Percentiles rank a stretch among this genome's conserved stretches.
These are phyloP conservation scores for Xerocomellus intermedius DNA, from an alignment of 768 basidiomycete genomes.

Conservation along the genomic window DNA sequence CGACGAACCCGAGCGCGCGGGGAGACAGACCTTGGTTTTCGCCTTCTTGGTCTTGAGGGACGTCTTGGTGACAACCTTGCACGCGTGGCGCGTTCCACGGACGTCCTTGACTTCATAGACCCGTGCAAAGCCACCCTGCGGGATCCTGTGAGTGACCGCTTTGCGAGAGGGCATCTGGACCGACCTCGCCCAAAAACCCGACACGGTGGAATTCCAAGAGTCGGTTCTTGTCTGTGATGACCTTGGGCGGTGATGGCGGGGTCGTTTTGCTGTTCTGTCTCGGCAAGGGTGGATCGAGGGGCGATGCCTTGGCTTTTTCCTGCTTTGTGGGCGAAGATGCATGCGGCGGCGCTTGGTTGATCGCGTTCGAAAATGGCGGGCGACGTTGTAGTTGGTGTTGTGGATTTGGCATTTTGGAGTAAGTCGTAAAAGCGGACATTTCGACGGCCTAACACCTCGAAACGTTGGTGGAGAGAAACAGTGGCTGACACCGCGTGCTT, in stretches of 20 bases:
- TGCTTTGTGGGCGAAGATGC: slow-evolving; percentile 37
- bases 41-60: slow-evolving; percentile 95
- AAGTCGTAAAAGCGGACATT: slow-evolving; percentile 38
- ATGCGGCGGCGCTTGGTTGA: slow-evolving; percentile 32
- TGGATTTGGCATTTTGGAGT: slow-evolving; percentile 31
- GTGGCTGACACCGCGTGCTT: slow-evolving; percentile 23
- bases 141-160: not conserved
- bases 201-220: slow-evolving; percentile 63
- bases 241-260: slow-evolving; percentile 76
- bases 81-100: slow-evolving; percentile 65
- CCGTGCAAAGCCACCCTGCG: slow-evolving; percentile 87
- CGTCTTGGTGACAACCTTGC: slow-evolving; percentile 93
- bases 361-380: slow-evolving; percentile 44
- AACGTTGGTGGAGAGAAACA: slow-evolving; percentile 17
- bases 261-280: slow-evolving; percentile 81
- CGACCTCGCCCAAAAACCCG: slow-evolving; percentile 86
- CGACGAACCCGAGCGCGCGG: not conserved
- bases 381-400: slow-evolving; percentile 36
- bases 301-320: slow-evolving; percentile 38
- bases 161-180: not conserved
- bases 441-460: slow-evolving; percentile 50
- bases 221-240: slow-evolving; percentile 66
- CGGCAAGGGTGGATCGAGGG: slow-evolving; percentile 65
- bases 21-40: slow-evolving; percentile 77
- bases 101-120: slow-evolving; percentile 91